Percentiles rank a stretch among this genome's conserved stretches.
phyloP scores from a whole-genome alignment of 768 basidiomycete genomes.

The Boletus speciosus region DNA sequence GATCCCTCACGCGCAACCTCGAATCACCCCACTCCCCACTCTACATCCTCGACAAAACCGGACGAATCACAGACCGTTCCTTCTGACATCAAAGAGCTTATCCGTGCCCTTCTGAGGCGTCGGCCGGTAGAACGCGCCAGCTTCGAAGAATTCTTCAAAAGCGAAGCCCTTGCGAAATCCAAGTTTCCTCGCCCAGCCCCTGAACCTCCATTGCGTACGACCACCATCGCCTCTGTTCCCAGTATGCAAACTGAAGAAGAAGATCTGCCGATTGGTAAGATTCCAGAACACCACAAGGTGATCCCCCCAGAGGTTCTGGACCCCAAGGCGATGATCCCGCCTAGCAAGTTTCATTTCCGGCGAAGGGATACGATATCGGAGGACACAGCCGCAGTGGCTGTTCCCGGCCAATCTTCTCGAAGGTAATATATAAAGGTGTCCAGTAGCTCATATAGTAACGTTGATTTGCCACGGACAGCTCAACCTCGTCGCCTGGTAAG shows the following conservation, averaged over 20 bases:
- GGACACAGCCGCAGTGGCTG: slow-evolving; percentile 1
- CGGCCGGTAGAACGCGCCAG: slow-evolving; percentile 79
- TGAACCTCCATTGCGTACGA: slow-evolving; percentile 11
- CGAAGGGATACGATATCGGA: slow-evolving; percentile 31
- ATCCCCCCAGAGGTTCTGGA: slow-evolving; percentile 81
- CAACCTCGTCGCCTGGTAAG: slow-evolving; percentile 18
- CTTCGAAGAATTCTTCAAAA: slow-evolving; percentile 91
- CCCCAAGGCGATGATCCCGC: slow-evolving; percentile 76
- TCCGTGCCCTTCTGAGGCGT: slow-evolving; percentile 78
- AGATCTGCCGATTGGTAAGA: slow-evolving; percentile 35
- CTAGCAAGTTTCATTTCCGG: slow-evolving; percentile 73
- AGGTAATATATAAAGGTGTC: slow-evolving; percentile 16
- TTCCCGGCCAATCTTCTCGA: slow-evolving; percentile 9
- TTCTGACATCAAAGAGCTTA: slow-evolving; percentile 81
- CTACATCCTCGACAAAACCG: slow-evolving; percentile 26
- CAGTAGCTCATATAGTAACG: neutral
- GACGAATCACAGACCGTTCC: slow-evolving; percentile 62
- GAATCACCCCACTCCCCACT: slow-evolving; percentile 26
- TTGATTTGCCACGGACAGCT: slow-evolving; percentile 7
- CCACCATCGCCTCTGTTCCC: slow-evolving; percentile 4
- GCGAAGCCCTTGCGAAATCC: slow-evolving; percentile 69
- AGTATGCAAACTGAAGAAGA: slow-evolving; percentile 30
- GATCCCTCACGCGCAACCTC: slow-evolving; percentile 49
- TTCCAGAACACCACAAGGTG: slow-evolving; percentile 69
- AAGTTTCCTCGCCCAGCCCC: slow-evolving; percentile 62